These are phyloP conservation scores for Smallanthus sonchifolius DNA, from an alignment of 129 eudicot genomes.

Conservation along the genomic window DNA sequence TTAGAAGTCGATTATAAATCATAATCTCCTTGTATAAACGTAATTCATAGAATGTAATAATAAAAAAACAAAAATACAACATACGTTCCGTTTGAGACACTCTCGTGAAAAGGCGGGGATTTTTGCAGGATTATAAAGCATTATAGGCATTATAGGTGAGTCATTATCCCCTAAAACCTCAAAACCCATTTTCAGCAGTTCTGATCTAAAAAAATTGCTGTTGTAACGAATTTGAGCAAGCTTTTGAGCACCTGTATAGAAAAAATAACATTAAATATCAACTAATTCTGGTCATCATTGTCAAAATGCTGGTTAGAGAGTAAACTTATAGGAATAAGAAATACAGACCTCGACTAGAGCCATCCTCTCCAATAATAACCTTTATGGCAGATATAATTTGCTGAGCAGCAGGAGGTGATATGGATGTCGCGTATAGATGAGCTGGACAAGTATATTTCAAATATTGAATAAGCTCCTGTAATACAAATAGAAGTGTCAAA, in stretches of 20 bases:
- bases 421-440: slow-evolving; percentile 85
- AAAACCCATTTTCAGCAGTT: slow-evolving; percentile 91
- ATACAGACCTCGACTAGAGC: slow-evolving; percentile 80
- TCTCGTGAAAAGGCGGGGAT: slow-evolving; percentile 98
- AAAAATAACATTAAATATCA: neutral
- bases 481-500: neutral
- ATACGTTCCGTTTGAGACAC: slow-evolving; percentile 82
- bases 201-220: slow-evolving; percentile 93
- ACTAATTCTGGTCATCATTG: neutral
- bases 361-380: slow-evolving; percentile 95
- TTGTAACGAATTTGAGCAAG: slow-evolving; percentile 91
- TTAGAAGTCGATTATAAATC: slow-evolving; percentile 4
- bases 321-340: neutral
- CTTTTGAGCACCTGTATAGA: slow-evolving; percentile 74
- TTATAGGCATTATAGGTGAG: slow-evolving; percentile 96
- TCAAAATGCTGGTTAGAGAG: neutral
- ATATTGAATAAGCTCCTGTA: slow-evolving; percentile 84
- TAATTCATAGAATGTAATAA: neutral
- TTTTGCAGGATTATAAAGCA: slow-evolving; percentile 97
- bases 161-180: slow-evolving; percentile 98
- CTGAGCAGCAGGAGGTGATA: slow-evolving; percentile 97
- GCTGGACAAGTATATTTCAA: slow-evolving; percentile 85
- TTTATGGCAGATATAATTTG: slow-evolving; percentile 86
- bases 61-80: neutral
- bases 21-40: neutral